Evolutionary conservation across 768 basidiomycete genomes (phyloP).

Genomic region (Scleroderma citrinum): DNA sequence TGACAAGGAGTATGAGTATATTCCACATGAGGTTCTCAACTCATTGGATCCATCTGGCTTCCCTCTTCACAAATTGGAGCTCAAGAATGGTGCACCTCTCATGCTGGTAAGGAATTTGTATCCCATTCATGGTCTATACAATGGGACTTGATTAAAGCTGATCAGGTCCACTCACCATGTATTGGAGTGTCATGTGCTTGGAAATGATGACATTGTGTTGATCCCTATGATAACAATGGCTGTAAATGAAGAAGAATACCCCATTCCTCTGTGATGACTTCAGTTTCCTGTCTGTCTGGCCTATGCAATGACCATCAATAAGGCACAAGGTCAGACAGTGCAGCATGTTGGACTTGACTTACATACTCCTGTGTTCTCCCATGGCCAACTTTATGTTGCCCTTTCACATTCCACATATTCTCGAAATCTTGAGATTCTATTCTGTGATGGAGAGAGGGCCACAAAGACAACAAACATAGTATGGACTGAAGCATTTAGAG

Average conservation of each 20-base stretch:
- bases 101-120: slow-evolving; percentile 40
- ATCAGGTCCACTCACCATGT: slow-evolving; percentile 5
- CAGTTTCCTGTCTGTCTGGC: slow-evolving; percentile 30
- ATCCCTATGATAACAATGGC: slow-evolving; percentile 22
- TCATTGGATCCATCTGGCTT: slow-evolving; percentile 29
- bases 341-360: slow-evolving; percentile 29
- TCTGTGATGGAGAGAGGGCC: background rate
- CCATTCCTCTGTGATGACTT: slow-evolving; percentile 14
- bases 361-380: slow-evolving; percentile 22
- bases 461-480: background rate
- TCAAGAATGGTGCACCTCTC: slow-evolving; percentile 29
- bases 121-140: slow-evolving; percentile 30
- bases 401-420: slow-evolving; percentile 20
- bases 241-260: slow-evolving; percentile 1
- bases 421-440: background rate
- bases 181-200: slow-evolving; percentile 19
- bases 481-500: background rate
- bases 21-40: slow-evolving; percentile 29
- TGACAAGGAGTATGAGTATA: slow-evolving; percentile 15
- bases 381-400: slow-evolving; percentile 35
- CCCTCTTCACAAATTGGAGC: slow-evolving; percentile 7
- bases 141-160: slow-evolving; percentile 27
- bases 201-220: slow-evolving; percentile 10
- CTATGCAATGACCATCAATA: slow-evolving; percentile 37
- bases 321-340: slow-evolving; percentile 33